phyloP scores from a whole-genome alignment of 345 rosid species.

The Camelina hispida region DNA sequence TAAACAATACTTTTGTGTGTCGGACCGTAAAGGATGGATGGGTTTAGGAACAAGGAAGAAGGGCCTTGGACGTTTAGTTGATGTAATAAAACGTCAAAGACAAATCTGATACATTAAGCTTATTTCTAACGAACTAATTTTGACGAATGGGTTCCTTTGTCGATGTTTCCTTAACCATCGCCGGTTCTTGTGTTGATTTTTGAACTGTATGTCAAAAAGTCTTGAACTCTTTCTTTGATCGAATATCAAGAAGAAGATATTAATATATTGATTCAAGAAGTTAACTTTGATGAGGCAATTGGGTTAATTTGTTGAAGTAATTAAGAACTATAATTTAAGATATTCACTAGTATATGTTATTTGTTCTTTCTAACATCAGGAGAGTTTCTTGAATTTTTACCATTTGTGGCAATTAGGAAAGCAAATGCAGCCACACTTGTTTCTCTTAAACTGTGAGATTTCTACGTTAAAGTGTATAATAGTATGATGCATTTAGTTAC shows the following conservation, averaged over 20 bases:
- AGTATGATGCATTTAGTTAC: too few species aligned
- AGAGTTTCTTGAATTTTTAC: too few species aligned
- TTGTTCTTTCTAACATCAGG: too few species aligned
- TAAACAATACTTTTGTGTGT: background rate
- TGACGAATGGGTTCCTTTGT: constrained; percentile 21
- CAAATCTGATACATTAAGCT: background rate
- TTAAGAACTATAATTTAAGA: background rate
- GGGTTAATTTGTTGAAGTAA: background rate
- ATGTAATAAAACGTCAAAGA: background rate
- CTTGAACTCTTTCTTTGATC: background rate
- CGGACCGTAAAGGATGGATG: constrained; percentile 46
- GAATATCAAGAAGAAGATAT: background rate
- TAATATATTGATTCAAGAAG: background rate
- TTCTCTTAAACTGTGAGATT: background rate
- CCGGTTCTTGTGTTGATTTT: constrained; percentile 13
- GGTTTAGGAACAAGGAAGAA: background rate
- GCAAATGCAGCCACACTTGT: background rate
- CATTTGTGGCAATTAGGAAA: too few species aligned
- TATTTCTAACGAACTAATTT: background rate
- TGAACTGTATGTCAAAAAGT: background rate
- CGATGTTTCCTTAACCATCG: constrained; percentile 6
- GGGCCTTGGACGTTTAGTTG: constrained; percentile 45
- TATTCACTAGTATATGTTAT: too few species aligned
- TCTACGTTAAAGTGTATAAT: background rate
- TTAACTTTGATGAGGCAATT: background rate